Evolutionary conservation across 768 basidiomycete species (phyloP).

Genomic region (Pleurotus sapidus): DNA sequence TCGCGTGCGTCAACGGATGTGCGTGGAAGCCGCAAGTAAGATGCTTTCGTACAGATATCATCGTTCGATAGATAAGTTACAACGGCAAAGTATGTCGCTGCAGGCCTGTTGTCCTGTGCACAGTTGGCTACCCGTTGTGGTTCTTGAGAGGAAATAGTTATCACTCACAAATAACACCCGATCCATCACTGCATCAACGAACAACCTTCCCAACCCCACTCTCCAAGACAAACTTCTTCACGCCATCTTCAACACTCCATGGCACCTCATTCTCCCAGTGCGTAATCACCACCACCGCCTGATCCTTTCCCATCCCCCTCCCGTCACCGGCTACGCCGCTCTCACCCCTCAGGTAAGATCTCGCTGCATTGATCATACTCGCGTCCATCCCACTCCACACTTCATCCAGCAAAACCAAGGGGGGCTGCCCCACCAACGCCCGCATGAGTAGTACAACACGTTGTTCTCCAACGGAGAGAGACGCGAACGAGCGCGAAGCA

Average conservation of each 20-base stretch:
- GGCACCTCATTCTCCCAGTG: slow-evolving; percentile 94
- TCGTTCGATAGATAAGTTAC: too few species aligned
- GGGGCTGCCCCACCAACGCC: slow-evolving; percentile 73
- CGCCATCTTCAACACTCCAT: slow-evolving; percentile 59
- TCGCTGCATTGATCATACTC: slow-evolving; percentile 63
- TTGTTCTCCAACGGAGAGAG: slow-evolving; percentile 73
- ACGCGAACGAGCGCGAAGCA: slow-evolving; percentile 51
- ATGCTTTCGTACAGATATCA: too few species aligned
- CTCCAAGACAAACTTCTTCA: slow-evolving; percentile 34
- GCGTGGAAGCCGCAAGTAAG: too few species aligned
- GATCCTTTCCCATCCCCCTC: slow-evolving; percentile 48
- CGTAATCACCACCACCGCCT: slow-evolving; percentile 83
- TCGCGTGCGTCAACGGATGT: too few species aligned
- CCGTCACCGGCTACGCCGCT: slow-evolving; percentile 12
- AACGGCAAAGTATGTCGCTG: too few species aligned
- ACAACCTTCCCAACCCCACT: slow-evolving; percentile 23
- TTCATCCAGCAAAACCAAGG: slow-evolving; percentile 85
- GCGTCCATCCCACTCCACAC: slow-evolving; percentile 93
- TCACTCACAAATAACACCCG: too few species aligned
- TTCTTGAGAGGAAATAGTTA: too few species aligned
- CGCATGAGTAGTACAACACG: slow-evolving; percentile 81
- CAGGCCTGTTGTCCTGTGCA: too few species aligned
- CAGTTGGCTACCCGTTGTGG: too few species aligned
- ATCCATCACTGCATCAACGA: too few species aligned
- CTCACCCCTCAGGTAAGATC: slow-evolving; percentile 55